A percentile compares a stretch with the other conserved stretches of the same genome.
phyloP scores from a whole-genome alignment of 169 alveolate species.

The Cryptosporidium bovis region DNA sequence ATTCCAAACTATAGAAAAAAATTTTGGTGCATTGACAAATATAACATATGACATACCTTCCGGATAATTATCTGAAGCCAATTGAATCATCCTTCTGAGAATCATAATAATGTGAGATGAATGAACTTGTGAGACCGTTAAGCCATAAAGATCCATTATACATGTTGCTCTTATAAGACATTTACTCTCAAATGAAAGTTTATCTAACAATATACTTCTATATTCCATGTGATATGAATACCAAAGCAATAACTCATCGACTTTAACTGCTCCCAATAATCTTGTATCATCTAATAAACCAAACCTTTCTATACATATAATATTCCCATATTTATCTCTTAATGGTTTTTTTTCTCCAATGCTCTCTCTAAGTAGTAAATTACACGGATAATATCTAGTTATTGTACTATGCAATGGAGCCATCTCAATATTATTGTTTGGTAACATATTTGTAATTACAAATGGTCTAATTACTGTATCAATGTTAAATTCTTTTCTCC shows the following conservation, averaged over 20 bases:
- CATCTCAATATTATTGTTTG: constrained; percentile 72
- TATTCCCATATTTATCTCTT: constrained; percentile 45
- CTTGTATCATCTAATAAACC: constrained; percentile 70
- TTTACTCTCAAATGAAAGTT: constrained; percentile 49
- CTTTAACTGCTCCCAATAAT: constrained; percentile 73
- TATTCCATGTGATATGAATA: constrained; percentile 73
- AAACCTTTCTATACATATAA: constrained; percentile 69
- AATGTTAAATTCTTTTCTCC: constrained; percentile 70
- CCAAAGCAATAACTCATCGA: constrained; percentile 62
- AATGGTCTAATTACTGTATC: constrained; percentile 66
- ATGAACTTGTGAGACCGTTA: constrained; percentile 68
- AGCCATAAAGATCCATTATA: constrained; percentile 55
- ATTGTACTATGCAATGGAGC: constrained; percentile 65
- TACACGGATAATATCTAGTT: constrained; percentile 64
- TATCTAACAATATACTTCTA: constrained; percentile 51
- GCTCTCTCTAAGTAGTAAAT: constrained; percentile 50
- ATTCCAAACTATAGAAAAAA: constrained; percentile 73
- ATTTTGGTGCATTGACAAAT: constrained; percentile 66
- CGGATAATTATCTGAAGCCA: constrained; percentile 73
- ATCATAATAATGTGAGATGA: constrained; percentile 70
- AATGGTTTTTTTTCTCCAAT: constrained; percentile 51
- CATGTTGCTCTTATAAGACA: constrained; percentile 64
- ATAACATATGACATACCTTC: constrained; percentile 73
- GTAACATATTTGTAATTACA: constrained; percentile 71
- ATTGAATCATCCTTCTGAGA: constrained; percentile 63